Percentiles rank a stretch among this genome's conserved stretches.
Conservation (phyloP, 2,329 filamentous ascomycete genomes). For the Cercospora brassicicola region DNA sequence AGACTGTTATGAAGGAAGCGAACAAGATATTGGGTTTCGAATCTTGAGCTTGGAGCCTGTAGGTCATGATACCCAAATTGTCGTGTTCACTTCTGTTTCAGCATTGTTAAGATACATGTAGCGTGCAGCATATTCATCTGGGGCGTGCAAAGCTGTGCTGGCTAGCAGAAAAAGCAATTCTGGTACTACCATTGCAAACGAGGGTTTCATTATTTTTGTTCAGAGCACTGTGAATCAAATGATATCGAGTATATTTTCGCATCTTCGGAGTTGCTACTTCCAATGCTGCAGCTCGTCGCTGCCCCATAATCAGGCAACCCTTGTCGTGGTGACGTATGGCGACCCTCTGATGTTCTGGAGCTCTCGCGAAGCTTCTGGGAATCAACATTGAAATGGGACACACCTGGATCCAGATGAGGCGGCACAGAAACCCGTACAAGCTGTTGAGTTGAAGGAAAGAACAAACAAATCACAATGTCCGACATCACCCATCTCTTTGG, state of each 20-base stretch:
- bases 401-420: not conserved
- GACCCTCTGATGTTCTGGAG: not conserved
- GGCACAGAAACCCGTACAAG: not conserved
- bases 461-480: not conserved
- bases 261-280: not conserved
- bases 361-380: slow-evolving; percentile 5
- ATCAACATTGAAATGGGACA: not conserved
- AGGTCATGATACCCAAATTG: not conserved
- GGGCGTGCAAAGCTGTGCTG: not conserved
- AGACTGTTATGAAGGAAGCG: slow-evolving; percentile 52
- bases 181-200: not conserved
- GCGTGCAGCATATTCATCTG: slow-evolving; percentile 6
- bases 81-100: not conserved
- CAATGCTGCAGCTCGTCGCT: not conserved
- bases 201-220: not conserved
- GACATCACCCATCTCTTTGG: slow-evolving; percentile 58
- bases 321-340: slow-evolving; percentile 2
- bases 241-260: slow-evolving; percentile 11
- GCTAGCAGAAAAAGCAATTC: not conserved
- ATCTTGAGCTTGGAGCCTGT: not conserved
- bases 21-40: slow-evolving; percentile 58
- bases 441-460: not conserved
- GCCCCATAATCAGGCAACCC: not conserved
- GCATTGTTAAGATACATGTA: not conserved
- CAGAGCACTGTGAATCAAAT: not conserved